Conservation (phyloP, 768 basidiomycete genomes). For the Leucocoprinus leucothites region DNA sequence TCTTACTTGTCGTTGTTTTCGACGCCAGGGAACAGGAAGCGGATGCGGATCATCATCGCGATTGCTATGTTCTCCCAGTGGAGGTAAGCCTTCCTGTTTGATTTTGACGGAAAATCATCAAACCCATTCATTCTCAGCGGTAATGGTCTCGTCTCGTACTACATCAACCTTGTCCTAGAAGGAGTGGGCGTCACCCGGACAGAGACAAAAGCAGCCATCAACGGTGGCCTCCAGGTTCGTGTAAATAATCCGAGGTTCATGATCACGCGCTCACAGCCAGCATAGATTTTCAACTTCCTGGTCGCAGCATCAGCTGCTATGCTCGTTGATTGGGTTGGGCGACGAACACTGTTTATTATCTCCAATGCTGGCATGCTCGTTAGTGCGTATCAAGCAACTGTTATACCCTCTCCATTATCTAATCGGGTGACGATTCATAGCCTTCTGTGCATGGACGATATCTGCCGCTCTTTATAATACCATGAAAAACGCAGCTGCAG, state of each 20-base stretch:
- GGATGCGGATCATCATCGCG: constrained; percentile 65
- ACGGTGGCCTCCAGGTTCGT: constrained; percentile 55
- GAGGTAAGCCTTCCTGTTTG: constrained; percentile 39
- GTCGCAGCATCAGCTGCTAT: constrained; percentile 59
- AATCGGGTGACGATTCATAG: constrained; percentile 20
- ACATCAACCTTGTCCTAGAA: constrained; percentile 66
- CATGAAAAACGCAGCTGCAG: constrained; percentile 35
- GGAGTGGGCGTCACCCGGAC: constrained; percentile 57
- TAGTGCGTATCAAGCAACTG: constrained; percentile 25
- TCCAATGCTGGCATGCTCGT: constrained; percentile 58
- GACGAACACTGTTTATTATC: constrained; percentile 63
- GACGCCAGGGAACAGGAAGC: constrained; percentile 64
- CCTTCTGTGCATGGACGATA: constrained; percentile 57
- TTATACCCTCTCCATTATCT: too few species aligned
- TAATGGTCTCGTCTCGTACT: constrained; percentile 71
- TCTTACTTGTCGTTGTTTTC: constrained; percentile 52
- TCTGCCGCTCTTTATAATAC: constrained; percentile 43
- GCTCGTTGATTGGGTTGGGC: constrained; percentile 64
- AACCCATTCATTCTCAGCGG: constrained; percentile 33
- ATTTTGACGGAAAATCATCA: constrained; percentile 5
- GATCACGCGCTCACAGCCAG: too few species aligned
- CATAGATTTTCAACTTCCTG: constrained; percentile 58
- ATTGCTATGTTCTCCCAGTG: constrained; percentile 74
- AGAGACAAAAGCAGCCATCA: constrained; percentile 54
- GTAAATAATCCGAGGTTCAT: too few species aligned